Percentiles rank a stretch among this genome's conserved stretches.
phyloP scores from a whole-genome alignment of 768 basidiomycete species.

The Xerocomellus amylosporus region DNA sequence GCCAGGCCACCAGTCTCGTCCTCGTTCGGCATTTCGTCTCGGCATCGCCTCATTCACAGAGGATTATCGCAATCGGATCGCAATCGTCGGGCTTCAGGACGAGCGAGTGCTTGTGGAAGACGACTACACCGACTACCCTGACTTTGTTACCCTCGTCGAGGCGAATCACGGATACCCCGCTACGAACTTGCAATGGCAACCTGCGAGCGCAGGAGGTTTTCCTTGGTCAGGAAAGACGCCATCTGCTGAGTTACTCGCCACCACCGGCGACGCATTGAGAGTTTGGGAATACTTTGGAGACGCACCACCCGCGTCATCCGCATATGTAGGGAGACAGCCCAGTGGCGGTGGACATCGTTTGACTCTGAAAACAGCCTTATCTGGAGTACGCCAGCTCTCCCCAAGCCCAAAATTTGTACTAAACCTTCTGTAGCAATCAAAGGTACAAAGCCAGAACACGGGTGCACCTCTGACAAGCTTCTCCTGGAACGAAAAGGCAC shows the following conservation, averaged over 20 bases:
- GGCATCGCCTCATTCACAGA: conserved; percentile 85
- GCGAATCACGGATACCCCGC: conserved; percentile 89
- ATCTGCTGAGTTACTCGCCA: conserved; percentile 81
- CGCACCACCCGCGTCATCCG: conserved; percentile 50
- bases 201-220: conserved; percentile 59
- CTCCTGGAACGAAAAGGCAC: conserved; percentile 94
- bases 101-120: conserved; percentile 87
- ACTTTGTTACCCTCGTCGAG: conserved; percentile 84
- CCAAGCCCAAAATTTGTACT: conserved; percentile 7
- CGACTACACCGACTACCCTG: conserved; percentile 76
- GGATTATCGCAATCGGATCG: conserved; percentile 79
- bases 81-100: conserved; percentile 75
- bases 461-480: conserved; percentile 95
- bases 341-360: conserved; percentile 59
- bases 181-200: conserved; percentile 92
- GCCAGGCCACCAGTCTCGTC: conserved; percentile 69
- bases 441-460: conserved; percentile 78
- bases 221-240: conserved; percentile 68
- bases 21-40: conserved; percentile 76
- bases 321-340: conserved; percentile 69
- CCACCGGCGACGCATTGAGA: conserved; percentile 89
- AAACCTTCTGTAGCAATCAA: conserved; percentile 62
- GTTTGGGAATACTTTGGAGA: conserved; percentile 88
- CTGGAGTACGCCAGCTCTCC: conserved; percentile 58
- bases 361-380: conserved; percentile 71